Evolutionary conservation across 2,329 filamentous ascomycete species (phyloP), one percentile per base, ranked within the genome.

Genomic region (Verticillium longisporum): DNA sequence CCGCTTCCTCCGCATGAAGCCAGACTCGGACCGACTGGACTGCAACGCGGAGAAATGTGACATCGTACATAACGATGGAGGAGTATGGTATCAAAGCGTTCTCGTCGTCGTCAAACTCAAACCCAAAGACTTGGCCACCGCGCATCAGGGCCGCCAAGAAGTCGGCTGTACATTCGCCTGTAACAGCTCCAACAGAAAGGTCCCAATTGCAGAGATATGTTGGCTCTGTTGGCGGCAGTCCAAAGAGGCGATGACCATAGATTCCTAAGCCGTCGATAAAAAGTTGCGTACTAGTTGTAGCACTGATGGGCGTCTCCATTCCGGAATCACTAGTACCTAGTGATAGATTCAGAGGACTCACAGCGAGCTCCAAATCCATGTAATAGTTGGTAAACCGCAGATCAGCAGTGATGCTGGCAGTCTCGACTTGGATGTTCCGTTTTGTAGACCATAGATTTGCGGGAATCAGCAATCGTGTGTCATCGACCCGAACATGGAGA

Each of bases 191-290:
- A 6, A 96, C 79, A 31, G 85, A 83, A 61, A 97, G 86, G 73
- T 98, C 93, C 94, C 95, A 99, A 68, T 96, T 96, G 72, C 92
- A 97, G 33, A 97, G 82, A 73, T 99, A 99, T 0, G 94, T 96
- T 34, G 95, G 94, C 71, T 99, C 95, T 0, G 84, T 81, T 1
- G 95, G 95, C 1, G 95, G 93, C 6, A 97, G 78, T 1, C 95
- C 95, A 73, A 99, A 98, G 1, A 97, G 81, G 11, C 95, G 90
- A 74, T 97, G 93, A 0, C 95, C 95, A 67, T 89, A 90, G 2
- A 97, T 81, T 36, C 83, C 84, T 6, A 94, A 67, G 1, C 92
- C 91, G 65, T 97, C 90, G 50, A 98, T 80, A 68, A 96, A 97
- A 0, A 98, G 73, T 71, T 99, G 92, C 0, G 90, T 89, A 64